These are phyloP conservation scores for Erigeron philadelphicus DNA, from an alignment of 140 eudicot genomes.

Conservation along the genomic window DNA sequence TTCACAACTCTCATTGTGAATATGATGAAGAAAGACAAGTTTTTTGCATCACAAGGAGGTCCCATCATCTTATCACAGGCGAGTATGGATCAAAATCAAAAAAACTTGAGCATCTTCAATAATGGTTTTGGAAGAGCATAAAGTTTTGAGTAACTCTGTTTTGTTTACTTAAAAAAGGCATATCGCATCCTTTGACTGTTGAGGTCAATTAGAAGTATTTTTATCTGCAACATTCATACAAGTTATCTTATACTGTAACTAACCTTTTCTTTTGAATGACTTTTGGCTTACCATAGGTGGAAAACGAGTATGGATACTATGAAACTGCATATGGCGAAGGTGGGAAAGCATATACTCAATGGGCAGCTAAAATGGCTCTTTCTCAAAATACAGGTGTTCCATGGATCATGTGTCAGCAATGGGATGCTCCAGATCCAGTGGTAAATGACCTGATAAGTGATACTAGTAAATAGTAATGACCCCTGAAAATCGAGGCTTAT, in stretches of 20 bases:
- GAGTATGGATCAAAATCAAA: slow-evolving; percentile 22
- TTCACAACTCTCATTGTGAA: slow-evolving; percentile 79
- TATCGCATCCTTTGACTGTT: slow-evolving; percentile 17
- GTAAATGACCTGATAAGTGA: slow-evolving; percentile 33
- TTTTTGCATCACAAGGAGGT: slow-evolving; percentile 96
- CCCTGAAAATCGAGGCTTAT: background rate
- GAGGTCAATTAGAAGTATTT: background rate
- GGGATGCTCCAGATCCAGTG: slow-evolving; percentile 87
- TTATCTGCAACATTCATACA: background rate
- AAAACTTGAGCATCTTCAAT: background rate
- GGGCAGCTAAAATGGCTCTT: slow-evolving; percentile 97
- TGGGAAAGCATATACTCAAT: slow-evolving; percentile 69
- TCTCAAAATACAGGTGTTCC: slow-evolving; percentile 88
- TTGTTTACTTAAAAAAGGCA: background rate
- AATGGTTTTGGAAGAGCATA: background rate
- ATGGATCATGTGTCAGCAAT: slow-evolving; percentile 97
- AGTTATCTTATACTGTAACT: background rate
- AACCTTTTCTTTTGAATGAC: background rate
- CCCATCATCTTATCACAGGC: slow-evolving; percentile 97
- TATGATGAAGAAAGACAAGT: slow-evolving; percentile 86
- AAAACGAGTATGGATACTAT: slow-evolving; percentile 86
- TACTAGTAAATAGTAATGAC: too few species aligned
- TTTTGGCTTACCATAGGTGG: slow-evolving; percentile 53
- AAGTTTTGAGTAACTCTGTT: background rate
- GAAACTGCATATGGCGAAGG: slow-evolving; percentile 83